These are phyloP conservation scores for Exophiala spinifera DNA, from an alignment of 2,329 filamentous ascomycete genomes.

Conservation along the genomic window DNA sequence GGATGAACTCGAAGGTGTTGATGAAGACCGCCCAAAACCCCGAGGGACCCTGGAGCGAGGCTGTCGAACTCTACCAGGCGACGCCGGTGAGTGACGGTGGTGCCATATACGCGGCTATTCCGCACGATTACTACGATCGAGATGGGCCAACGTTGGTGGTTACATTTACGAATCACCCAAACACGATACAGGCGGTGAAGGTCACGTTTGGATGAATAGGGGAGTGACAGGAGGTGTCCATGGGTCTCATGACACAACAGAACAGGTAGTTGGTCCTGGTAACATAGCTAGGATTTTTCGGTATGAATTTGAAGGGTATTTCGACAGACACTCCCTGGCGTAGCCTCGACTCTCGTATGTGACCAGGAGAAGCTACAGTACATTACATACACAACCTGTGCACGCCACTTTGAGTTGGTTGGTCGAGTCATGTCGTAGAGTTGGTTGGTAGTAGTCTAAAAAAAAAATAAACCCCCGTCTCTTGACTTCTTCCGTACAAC, in stretches of 20 bases:
- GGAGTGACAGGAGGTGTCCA: background rate
- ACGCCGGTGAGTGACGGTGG: constrained; percentile 22
- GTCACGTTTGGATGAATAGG: constrained; percentile 12
- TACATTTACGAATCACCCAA: constrained; percentile 31
- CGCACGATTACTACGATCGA: constrained; percentile 30
- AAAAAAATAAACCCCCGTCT: too few relatives aligned
- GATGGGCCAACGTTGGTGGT: constrained; percentile 28
- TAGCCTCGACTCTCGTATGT: too few relatives aligned
- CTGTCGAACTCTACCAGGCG: constrained; percentile 26
- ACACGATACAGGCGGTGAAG: constrained; percentile 28
- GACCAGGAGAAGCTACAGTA: too few relatives aligned
- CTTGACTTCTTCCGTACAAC: too few relatives aligned
- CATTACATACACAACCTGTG: too few relatives aligned
- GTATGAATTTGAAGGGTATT: too few relatives aligned
- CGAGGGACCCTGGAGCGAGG: constrained; percentile 30
- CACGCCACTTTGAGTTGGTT: too few relatives aligned
- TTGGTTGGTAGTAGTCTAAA: too few relatives aligned
- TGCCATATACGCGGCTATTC: constrained; percentile 28
- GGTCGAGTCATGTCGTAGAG: too few relatives aligned
- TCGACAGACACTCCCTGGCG: too few relatives aligned
- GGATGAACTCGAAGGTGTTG: constrained; percentile 25
- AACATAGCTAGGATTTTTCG: too few relatives aligned
- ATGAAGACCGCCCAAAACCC: constrained; percentile 22
- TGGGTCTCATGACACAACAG: background rate
- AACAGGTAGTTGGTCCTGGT: too few relatives aligned